phyloP scores from a whole-genome alignment of 176 grass and related monocot species.

The Alopecurus myosuroides region DNA sequence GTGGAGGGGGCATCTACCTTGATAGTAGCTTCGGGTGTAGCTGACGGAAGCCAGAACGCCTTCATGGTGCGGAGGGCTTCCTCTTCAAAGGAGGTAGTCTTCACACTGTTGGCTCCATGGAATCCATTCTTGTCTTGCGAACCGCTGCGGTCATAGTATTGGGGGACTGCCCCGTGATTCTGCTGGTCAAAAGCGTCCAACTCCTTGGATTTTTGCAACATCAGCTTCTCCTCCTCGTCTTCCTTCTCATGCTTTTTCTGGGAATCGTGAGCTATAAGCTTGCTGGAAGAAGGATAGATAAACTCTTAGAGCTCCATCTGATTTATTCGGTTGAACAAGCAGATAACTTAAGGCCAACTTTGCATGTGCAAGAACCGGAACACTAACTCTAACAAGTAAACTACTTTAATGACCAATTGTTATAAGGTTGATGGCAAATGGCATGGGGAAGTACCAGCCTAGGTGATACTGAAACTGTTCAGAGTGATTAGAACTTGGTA shows the following conservation, averaged over 20 bases:
- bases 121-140: slow-evolving; percentile 71
- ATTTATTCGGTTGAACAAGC: not conserved
- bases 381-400: not conserved
- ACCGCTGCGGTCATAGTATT: slow-evolving; percentile 49
- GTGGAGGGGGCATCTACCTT: slow-evolving; percentile 65
- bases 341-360: not conserved
- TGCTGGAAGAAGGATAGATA: slow-evolving; percentile 43
- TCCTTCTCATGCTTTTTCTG: slow-evolving; percentile 89
- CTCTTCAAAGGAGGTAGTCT: slow-evolving; percentile 92
- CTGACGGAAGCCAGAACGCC: slow-evolving; percentile 98
- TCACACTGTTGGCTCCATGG: slow-evolving; percentile 97
- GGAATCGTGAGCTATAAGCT: slow-evolving; percentile 60
- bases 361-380: not conserved
- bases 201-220: slow-evolving; percentile 67
- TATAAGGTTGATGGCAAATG: not conserved
- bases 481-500: not conserved
- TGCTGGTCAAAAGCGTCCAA: slow-evolving; percentile 87
- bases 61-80: slow-evolving; percentile 98
- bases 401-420: not conserved
- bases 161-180: slow-evolving; percentile 88
- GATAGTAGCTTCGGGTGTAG: slow-evolving; percentile 64
- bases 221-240: slow-evolving; percentile 76
- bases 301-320: not conserved
- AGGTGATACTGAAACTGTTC: not conserved
- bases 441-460: not conserved